Evolutionary conservation across 2,329 filamentous ascomycete genomes (phyloP), one percentile per base, ranked within the genome.

Genomic region (Cyclaneusma minus): DNA sequence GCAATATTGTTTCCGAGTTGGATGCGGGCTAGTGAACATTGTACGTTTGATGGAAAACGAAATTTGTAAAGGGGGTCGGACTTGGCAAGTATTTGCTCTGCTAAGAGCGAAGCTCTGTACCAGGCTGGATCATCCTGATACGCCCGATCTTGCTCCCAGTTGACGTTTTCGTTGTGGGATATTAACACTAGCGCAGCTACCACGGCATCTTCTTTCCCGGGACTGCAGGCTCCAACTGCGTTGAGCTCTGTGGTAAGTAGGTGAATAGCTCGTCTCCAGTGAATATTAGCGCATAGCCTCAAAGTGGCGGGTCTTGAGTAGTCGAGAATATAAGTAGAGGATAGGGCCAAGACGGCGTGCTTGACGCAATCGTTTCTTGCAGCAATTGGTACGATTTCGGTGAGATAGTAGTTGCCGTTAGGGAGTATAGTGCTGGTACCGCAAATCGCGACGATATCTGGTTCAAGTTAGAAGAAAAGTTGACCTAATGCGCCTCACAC

Each of bases 301-400:
- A 14, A 15, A 4, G 16, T 7, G 9, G 13, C 13, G 4, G 16
- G 10, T n/a, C 16, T 7, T 15, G 12, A 10, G 14, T 25, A 25
- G 16, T 25, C 24, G 11, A 25, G 24, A 25, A 25, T 12, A 16
- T 25, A 25, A 11, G 24, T 16, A 10, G 24, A 14, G 9, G 24
- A 7, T 11, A 25, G 14, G 6, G 24, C 3, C 13, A 25, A 16
- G 7, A 17, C 14, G 5, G 24, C 13, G 19, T 25, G 24, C 13
- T 16, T 14, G 4, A 25, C 24, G 10, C 24, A 25, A 10, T 16
- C 24, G 24, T 17, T 16, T 9, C 14, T 25, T 10, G 9, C 24
- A 7, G 24, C 24, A 9, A 25, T 25, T 5, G 13, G 13, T 17
- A 12, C 14, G 10, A 16, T 16, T 9, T 25, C 12, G 12, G 16